These are phyloP conservation scores for Phellopilus nigrolimitatus DNA, from an alignment of 1,284 basidiomycete species.

Conservation along the genomic window DNA sequence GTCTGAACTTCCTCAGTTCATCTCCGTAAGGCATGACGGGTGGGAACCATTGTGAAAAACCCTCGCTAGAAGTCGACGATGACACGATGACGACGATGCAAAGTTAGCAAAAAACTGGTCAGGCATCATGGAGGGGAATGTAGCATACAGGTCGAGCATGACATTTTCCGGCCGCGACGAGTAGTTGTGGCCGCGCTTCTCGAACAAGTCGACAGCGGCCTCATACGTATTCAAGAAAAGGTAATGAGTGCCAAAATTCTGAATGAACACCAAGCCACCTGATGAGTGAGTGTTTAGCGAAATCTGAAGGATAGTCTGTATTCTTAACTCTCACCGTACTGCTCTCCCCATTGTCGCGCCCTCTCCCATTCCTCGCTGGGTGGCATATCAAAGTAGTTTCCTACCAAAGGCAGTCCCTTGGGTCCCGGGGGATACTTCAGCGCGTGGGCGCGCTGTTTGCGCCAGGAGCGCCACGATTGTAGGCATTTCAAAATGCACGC, in stretches of 20 bases:
- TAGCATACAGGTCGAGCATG: slow-evolving; percentile 12
- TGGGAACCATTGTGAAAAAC: neutral
- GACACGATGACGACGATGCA: neutral
- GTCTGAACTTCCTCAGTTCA: slow-evolving; percentile 5
- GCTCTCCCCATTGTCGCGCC: slow-evolving; percentile 38
- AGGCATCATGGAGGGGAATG: neutral
- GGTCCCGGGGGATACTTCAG: slow-evolving; percentile 31
- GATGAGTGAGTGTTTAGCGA: neutral
- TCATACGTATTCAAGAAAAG: slow-evolving; percentile 17
- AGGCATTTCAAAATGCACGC: neutral
- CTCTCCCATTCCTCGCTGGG: slow-evolving; percentile 35
- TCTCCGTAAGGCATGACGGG: slow-evolving; percentile 14
- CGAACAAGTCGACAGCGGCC: slow-evolving; percentile 12
- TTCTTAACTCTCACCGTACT: slow-evolving; percentile 32
- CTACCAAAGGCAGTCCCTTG: slow-evolving; percentile 35
- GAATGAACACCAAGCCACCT: slow-evolving; percentile 12
- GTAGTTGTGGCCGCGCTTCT: slow-evolving; percentile 13
- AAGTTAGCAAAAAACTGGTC: neutral
- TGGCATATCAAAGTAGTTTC: slow-evolving; percentile 41
- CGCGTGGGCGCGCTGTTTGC: neutral
- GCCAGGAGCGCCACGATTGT: neutral
- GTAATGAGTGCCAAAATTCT: slow-evolving; percentile 4
- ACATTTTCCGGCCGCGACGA: slow-evolving; percentile 9
- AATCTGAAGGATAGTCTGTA: neutral
- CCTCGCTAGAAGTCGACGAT: neutral